Evolutionary conservation across 2,329 filamentous ascomycete species (phyloP).

Genomic region (Cytospora paraplurivora): DNA sequence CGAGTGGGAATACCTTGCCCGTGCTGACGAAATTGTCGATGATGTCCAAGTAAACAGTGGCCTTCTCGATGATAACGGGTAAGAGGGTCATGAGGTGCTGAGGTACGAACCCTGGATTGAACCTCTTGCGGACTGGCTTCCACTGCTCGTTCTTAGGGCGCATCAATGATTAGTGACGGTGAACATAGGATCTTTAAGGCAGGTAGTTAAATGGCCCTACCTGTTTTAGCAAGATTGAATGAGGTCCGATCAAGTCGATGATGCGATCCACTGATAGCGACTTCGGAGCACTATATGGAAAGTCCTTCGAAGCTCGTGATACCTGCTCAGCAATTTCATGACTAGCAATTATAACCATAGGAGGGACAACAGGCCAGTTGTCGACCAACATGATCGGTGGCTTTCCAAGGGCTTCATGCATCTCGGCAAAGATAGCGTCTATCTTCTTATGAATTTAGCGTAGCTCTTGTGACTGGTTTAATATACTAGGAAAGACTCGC

Average conservation of each 20-base stretch:
- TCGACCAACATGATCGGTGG: constrained; percentile 41
- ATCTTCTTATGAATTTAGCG: no score
- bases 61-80: constrained; percentile 41
- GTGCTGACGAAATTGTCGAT: constrained; percentile 36
- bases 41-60: constrained; percentile 34
- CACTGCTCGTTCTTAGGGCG: constrained; percentile 34
- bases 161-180: background rate
- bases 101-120: constrained; percentile 43
- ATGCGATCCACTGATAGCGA: constrained; percentile 35
- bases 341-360: constrained; percentile 38
- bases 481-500: background rate
- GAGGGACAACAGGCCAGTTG: constrained; percentile 37
- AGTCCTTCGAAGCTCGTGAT: constrained; percentile 36
- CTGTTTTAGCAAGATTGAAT: constrained; percentile 31
- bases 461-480: background rate
- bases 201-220: background rate
- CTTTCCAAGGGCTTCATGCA: constrained; percentile 36
- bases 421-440: constrained; percentile 34
- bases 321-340: constrained; percentile 44
- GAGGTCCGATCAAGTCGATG: constrained; percentile 31
- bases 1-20: constrained; percentile 35
- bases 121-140: constrained; percentile 39
- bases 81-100: constrained; percentile 42
- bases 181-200: background rate
- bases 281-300: constrained; percentile 39